Conservation (phyloP, 2,329 filamentous ascomycete species). For the Zalaria obscura region DNA sequence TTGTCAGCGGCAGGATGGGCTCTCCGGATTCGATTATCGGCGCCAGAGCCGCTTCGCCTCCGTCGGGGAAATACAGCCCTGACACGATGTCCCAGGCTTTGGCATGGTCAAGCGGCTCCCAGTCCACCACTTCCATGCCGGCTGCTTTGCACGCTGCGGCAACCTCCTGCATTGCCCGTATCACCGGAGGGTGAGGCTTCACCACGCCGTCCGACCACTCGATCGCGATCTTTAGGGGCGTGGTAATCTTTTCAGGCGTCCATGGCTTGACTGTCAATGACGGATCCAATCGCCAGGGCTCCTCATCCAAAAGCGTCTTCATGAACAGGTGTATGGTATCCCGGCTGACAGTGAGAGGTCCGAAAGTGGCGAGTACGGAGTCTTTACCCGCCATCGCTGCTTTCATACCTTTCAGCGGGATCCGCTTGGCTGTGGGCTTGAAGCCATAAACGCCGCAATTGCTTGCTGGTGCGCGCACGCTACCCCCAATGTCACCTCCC, state of each 20-base stretch:
- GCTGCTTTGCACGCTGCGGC: slow-evolving; percentile 3
- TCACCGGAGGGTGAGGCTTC: slow-evolving; percentile 20
- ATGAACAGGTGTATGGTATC: slow-evolving; percentile 40
- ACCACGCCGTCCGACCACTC: slow-evolving; percentile 18
- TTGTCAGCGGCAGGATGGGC: not conserved
- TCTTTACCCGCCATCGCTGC: slow-evolving; percentile 32
- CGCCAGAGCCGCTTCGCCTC: slow-evolving; percentile 37
- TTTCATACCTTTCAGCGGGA: slow-evolving; percentile 28
- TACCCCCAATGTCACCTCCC: slow-evolving; percentile 39
- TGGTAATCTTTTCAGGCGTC: slow-evolving; percentile 10
- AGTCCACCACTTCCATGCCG: slow-evolving; percentile 26
- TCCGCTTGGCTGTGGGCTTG: slow-evolving; percentile 27
- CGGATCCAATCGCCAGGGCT: slow-evolving; percentile 45
- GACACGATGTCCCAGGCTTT: slow-evolving; percentile 33
- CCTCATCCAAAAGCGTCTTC: slow-evolving; percentile 32
- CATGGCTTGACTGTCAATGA: slow-evolving; percentile 45
- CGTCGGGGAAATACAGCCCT: slow-evolving; percentile 45
- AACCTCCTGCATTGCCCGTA: slow-evolving; percentile 16
- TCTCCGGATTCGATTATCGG: slow-evolving; percentile 35
- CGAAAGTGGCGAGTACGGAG: slow-evolving; percentile 33
- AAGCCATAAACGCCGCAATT: slow-evolving; percentile 33
- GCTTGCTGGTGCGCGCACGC: slow-evolving; percentile 33
- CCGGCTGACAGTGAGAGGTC: slow-evolving; percentile 39
- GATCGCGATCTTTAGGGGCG: not conserved
- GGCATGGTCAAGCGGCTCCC: slow-evolving; percentile 33